Evolutionary conservation across 306 rosid genomes (phyloP).

Genomic region (Ormosia emarginata): DNA sequence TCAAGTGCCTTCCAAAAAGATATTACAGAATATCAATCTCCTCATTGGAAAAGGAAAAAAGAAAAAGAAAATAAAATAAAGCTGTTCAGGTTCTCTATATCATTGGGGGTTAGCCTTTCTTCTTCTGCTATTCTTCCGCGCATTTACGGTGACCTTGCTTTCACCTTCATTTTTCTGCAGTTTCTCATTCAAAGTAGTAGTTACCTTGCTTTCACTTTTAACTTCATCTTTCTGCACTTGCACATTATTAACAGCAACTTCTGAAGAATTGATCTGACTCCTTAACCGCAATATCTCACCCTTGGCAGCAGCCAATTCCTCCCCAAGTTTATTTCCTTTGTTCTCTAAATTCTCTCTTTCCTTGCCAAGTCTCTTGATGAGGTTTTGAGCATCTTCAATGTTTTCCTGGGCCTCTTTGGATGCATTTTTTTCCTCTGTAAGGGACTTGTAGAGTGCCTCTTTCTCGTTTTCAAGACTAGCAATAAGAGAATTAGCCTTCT

Average conservation of each 20-base stretch:
- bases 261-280: slow-evolving; percentile 28
- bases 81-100: slow-evolving; percentile 1
- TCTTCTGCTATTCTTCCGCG: slow-evolving; percentile 30
- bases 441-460: slow-evolving; percentile 50
- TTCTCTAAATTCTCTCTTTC: slow-evolving; percentile 69
- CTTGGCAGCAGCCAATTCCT: slow-evolving; percentile 72
- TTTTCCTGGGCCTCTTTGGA: slow-evolving; percentile 62
- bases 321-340: slow-evolving; percentile 64
- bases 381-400: slow-evolving; percentile 77
- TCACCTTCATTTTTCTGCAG: slow-evolving; percentile 14
- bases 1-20: neutral
- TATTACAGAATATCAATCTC: neutral
- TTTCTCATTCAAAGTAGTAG: slow-evolving; percentile 38
- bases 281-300: slow-evolving; percentile 58
- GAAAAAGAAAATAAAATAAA: neutral
- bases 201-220: neutral
- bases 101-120: slow-evolving; percentile 36
- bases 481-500: slow-evolving; percentile 46
- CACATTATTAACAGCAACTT: slow-evolving; percentile 20
- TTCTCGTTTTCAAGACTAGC: slow-evolving; percentile 73
- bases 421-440: slow-evolving; percentile 56
- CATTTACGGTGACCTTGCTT: slow-evolving; percentile 24
- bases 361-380: slow-evolving; percentile 62
- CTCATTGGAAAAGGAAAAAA: neutral
- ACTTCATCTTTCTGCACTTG: neutral